Base-by-base conservation (phyloP, 495 filamentous ascomycete species). In the Aspergillus steynii region DNA sequence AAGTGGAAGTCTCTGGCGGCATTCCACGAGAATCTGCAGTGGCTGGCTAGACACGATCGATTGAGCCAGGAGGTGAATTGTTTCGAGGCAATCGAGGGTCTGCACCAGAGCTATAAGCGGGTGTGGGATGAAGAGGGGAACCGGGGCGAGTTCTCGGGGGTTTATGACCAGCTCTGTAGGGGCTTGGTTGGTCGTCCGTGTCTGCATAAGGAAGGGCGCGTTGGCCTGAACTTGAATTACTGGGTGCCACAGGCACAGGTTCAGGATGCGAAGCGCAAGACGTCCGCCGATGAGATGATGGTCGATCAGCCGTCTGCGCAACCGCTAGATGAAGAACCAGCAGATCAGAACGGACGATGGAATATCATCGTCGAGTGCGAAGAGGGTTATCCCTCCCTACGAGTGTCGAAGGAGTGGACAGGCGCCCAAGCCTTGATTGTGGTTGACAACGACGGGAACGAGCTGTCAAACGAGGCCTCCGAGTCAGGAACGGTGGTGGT, bases 151-250 rank as follows among this genome's bases (percentile, higher is more conserved):
- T 74, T 67, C 29, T 66, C 69, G 5, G 81, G 81, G 58, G 69
- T 69, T n/a, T 80, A 85, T 37, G 82, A 84, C 12, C 78, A 77
- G 61, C 67, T 76, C 25, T 84, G 72, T 61, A 73, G 63, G 55
- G 75, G 77, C 7, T 68, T 83, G 64, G 88, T 89, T 67, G 95
- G 95, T 2, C 84, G 82, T 37, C 95, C 95, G 0, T 78, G 81
- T 15, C 89, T 97, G 85, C 91, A 98, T 71, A 82, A 82, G 10
- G 81, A 85, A 56, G 81, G 81, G 27, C 85, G 84, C 55, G 73
- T 96, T 3, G 94, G 95, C 9, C 73, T 97, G 56, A 84, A 85
- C 28, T 65, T 97, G 46, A 90, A 96, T 61, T 99, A 96, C 71
- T 97, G 93, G 95, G 86, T 85, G 65, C 83, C 88, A 50, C 80